phyloP scores from a whole-genome alignment of 164 flowering plant species.

The Vitis cinerea region DNA sequence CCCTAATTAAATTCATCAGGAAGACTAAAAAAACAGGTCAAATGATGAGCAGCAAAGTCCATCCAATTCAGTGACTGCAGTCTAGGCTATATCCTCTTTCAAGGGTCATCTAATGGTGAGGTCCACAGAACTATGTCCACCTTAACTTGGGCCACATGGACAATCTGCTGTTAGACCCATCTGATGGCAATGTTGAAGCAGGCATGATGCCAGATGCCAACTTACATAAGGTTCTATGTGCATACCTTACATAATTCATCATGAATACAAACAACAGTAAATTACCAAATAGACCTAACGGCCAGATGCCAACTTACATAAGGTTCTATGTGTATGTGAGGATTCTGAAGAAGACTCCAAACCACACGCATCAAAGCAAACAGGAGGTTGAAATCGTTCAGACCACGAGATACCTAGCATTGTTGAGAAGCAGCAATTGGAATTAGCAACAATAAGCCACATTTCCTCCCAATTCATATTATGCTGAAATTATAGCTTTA shows the following conservation, averaged over 20 bases:
- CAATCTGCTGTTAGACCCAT: background rate
- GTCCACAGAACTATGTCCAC: background rate
- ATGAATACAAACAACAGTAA: background rate
- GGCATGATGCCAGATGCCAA: too few species aligned
- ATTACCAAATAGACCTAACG: background rate
- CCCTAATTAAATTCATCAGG: background rate
- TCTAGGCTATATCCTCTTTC: background rate
- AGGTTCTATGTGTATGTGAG: slow-evolving; percentile 90
- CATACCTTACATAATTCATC: too few species aligned
- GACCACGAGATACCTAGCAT: slow-evolving; percentile 72
- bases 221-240: too few species aligned
- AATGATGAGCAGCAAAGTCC: background rate
- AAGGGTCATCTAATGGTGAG: background rate
- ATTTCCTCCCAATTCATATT: background rate
- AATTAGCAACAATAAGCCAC: slow-evolving; percentile 6
- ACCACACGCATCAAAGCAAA: slow-evolving; percentile 92
- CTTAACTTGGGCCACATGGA: background rate
- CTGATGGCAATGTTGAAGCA: too few species aligned
- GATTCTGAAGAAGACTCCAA: slow-evolving; percentile 86
- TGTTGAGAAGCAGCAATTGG: slow-evolving; percentile 2
- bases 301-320: slow-evolving; percentile 66
- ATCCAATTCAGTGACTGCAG: background rate
- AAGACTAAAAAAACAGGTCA: background rate
- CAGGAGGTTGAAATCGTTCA: slow-evolving; percentile 64
- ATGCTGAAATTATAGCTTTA: background rate